These are phyloP conservation scores for Lentinus polychrous DNA, from an alignment of 1,284 basidiomycete genomes.

Conservation along the genomic window DNA sequence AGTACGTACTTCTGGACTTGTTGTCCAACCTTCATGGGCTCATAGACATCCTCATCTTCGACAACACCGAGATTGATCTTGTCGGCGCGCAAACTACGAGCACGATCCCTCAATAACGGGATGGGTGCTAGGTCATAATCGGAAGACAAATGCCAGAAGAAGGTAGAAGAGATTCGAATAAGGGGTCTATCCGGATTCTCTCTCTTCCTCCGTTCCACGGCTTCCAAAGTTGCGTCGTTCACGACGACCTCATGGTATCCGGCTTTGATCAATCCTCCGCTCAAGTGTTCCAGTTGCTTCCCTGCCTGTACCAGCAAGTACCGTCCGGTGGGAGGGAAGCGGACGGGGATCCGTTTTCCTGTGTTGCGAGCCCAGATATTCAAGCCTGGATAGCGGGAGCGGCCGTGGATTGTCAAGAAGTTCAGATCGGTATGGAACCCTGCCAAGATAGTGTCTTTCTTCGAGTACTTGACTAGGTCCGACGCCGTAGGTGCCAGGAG, in stretches of 20 bases:
- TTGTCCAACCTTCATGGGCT: slow-evolving; percentile 78
- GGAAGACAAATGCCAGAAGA: slow-evolving; percentile 90
- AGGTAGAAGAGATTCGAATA: slow-evolving; percentile 89
- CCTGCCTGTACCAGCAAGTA: slow-evolving; percentile 83
- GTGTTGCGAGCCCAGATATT: slow-evolving; percentile 91
- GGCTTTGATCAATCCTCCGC: slow-evolving; percentile 84
- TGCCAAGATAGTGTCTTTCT: slow-evolving; percentile 77
- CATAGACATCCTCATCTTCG: slow-evolving; percentile 48
- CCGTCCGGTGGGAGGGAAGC: slow-evolving; percentile 66
- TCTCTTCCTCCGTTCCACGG: slow-evolving; percentile 53
- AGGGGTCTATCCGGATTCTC: slow-evolving; percentile 69
- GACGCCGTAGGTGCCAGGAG: slow-evolving; percentile 88
- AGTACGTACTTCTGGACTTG: slow-evolving; percentile 73
- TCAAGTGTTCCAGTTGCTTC: slow-evolving; percentile 87
- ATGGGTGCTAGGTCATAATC: slow-evolving; percentile 72
- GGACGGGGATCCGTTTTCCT: slow-evolving; percentile 80
- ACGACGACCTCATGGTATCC: slow-evolving; percentile 91
- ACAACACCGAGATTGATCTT: slow-evolving; percentile 30
- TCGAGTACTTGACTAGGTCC: slow-evolving; percentile 72
- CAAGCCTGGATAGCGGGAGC: slow-evolving; percentile 77
- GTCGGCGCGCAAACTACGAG: slow-evolving; percentile 32
- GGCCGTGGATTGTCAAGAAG: slow-evolving; percentile 85
- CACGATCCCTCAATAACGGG: slow-evolving; percentile 42
- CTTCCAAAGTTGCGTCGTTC: slow-evolving; percentile 67
- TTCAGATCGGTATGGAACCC: slow-evolving; percentile 88